These are phyloP conservation scores for Hypoxylon sp. DNA, from an alignment of 2,329 filamentous ascomycete species.

Conservation along the genomic window DNA sequence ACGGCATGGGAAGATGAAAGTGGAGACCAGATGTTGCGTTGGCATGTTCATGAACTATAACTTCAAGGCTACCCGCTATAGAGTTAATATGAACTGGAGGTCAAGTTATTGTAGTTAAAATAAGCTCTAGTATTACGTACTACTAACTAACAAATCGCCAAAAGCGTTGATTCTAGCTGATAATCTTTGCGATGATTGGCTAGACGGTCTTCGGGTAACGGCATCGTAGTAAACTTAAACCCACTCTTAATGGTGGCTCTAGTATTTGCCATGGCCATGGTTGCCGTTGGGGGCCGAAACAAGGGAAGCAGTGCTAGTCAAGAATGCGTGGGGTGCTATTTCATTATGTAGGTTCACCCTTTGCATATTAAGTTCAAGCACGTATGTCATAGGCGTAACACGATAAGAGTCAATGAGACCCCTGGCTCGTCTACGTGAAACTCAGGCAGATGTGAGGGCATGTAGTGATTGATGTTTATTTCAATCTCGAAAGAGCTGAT, in stretches of 20 bases:
- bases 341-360: background rate
- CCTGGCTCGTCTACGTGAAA: background rate
- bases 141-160: constrained; percentile 8
- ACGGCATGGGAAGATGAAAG: too few species aligned
- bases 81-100: background rate
- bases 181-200: constrained; percentile 29
- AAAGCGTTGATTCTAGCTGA: constrained; percentile 14
- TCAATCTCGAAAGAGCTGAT: background rate
- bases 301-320: background rate
- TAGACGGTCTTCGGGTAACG: background rate
- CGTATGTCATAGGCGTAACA: background rate
- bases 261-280: background rate
- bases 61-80: too few species aligned
- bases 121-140: constrained; percentile 14
- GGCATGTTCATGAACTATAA: background rate
- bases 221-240: constrained; percentile 4
- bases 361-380: background rate
- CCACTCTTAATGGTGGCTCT: background rate
- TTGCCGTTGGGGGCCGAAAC: background rate
- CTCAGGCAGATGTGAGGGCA: background rate
- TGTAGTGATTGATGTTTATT: background rate
- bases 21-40: too few species aligned
- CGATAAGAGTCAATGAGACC: background rate
- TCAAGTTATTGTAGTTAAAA: constrained; percentile 6
- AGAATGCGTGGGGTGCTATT: background rate